These are phyloP conservation scores for Candolleomyces aberdarensis DNA, from an alignment of 768 basidiomycete genomes.

Conservation along the genomic window DNA sequence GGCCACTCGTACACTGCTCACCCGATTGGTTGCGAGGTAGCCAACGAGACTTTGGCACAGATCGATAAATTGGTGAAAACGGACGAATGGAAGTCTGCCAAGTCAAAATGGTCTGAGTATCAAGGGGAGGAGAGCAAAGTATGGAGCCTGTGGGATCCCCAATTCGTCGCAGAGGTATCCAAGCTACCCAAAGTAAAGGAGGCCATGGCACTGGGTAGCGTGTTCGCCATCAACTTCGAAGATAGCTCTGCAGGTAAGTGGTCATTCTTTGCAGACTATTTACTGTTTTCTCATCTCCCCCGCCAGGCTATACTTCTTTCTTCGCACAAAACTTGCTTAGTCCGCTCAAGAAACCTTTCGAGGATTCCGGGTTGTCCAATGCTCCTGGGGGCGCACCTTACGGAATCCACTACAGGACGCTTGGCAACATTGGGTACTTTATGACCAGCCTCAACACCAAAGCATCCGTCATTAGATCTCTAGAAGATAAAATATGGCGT, in stretches of 20 bases:
- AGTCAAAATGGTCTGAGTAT: conserved; percentile 49
- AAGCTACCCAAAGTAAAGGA: conserved; percentile 55
- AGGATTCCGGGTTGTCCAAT: conserved; percentile 27
- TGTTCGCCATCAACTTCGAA: conserved; percentile 74
- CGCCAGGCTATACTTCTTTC: conserved; percentile 54
- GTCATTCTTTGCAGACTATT: too few relatives aligned
- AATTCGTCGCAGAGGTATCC: conserved; percentile 67
- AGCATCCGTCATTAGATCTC: conserved; percentile 44
- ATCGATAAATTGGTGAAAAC: conserved; percentile 50
- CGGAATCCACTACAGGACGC: conserved; percentile 79
- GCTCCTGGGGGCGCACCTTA: conserved; percentile 56
- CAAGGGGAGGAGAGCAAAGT: conserved; percentile 27
- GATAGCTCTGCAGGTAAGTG: conserved; percentile 52
- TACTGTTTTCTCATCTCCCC: neutral
- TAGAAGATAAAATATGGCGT: conserved; percentile 63
- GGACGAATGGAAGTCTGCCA: conserved; percentile 59
- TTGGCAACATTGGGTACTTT: conserved; percentile 92
- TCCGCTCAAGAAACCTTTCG: conserved; percentile 37
- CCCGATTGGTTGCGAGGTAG: conserved; percentile 89
- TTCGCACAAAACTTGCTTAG: conserved; percentile 62
- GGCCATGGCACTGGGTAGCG: conserved; percentile 85
- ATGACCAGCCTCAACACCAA: conserved; percentile 84
- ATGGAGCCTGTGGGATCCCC: conserved; percentile 89
- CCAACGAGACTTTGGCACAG: conserved; percentile 71
- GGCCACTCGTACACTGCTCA: conserved; percentile 97